Evolutionary conservation across 306 rosid species (phyloP).

Genomic region (Arachis stenosperma): DNA sequence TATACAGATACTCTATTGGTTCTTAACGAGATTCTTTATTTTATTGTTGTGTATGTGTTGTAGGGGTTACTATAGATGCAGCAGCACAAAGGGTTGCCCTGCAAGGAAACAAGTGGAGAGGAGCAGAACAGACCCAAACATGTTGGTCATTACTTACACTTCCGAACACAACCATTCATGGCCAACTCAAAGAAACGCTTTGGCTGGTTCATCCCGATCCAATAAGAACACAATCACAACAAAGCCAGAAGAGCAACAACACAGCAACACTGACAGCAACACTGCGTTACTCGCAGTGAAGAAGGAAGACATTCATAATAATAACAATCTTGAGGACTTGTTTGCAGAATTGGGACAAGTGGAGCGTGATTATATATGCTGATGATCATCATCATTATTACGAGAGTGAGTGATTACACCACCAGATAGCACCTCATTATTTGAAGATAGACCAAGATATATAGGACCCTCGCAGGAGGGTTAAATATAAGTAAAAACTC

Average conservation of each 20-base stretch:
- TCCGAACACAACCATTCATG: constrained; percentile 93
- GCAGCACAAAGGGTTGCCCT: constrained; percentile 90
- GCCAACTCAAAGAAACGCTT: constrained; percentile 86
- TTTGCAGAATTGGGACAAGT: constrained; percentile 66
- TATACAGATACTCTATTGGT: no score
- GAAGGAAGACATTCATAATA: background rate
- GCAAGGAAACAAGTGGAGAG: constrained; percentile 92
- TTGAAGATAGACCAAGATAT: constrained; percentile 18
- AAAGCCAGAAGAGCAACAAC: constrained; percentile 43
- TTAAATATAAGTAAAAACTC: no score
- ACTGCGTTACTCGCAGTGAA: background rate
- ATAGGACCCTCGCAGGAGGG: no score
- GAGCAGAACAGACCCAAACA: constrained; percentile 79
- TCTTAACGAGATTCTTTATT: no score
- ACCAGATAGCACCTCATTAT: constrained; percentile 24
- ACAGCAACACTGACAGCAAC: constrained; percentile 39
- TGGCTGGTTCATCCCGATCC: constrained; percentile 71
- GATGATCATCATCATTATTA: no score
- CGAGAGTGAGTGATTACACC: constrained; percentile 12
- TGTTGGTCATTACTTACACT: constrained; percentile 86
- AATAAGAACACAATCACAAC: background rate
- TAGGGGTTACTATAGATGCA: constrained; percentile 87
- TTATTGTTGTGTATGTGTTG: background rate
- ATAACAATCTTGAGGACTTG: constrained; percentile 46
- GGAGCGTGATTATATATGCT: constrained; percentile 32